Conservation (phyloP, 2,329 filamentous ascomycete species). For the Corniculantispora saksenae region DNA sequence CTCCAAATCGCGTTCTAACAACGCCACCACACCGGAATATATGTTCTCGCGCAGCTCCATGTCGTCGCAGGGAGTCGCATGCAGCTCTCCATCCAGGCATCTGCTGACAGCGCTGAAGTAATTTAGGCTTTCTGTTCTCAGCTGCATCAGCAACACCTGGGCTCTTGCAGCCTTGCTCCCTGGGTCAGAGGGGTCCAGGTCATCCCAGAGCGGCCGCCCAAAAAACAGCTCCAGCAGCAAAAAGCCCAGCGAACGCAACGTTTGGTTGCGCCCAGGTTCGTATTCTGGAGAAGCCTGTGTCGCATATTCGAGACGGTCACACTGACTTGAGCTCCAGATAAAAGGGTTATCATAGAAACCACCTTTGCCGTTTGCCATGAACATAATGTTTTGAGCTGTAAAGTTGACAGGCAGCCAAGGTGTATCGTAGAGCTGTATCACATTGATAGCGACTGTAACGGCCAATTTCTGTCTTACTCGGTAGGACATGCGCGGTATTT, state of each 20-base stretch:
- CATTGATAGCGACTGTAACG: too few relatives aligned
- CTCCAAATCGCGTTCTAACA: background rate
- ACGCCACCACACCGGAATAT: background rate
- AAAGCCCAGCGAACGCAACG: background rate
- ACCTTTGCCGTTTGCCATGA: too few relatives aligned
- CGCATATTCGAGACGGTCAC: too few relatives aligned
- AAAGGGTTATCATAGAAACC: too few relatives aligned
- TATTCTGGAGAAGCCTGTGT: too few relatives aligned
- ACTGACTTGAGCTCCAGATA: too few relatives aligned
- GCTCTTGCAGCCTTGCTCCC: background rate
- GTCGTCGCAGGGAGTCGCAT: background rate
- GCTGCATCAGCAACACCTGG: background rate
- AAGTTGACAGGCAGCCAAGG: too few relatives aligned
- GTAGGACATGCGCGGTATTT: too few relatives aligned
- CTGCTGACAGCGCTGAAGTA: slow-evolving; percentile 7
- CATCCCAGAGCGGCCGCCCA: background rate
- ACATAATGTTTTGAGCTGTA: too few relatives aligned
- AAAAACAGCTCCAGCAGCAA: background rate
- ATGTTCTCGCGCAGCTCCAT: background rate
- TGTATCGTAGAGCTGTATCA: too few relatives aligned
- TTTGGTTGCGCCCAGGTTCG: background rate
- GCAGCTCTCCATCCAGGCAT: background rate
- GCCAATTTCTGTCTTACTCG: too few relatives aligned
- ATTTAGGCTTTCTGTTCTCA: background rate
- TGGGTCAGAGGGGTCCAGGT: background rate